These are phyloP conservation scores for Lavandula angustifolia DNA, from an alignment of 257 asterid species.

Conservation along the genomic window DNA sequence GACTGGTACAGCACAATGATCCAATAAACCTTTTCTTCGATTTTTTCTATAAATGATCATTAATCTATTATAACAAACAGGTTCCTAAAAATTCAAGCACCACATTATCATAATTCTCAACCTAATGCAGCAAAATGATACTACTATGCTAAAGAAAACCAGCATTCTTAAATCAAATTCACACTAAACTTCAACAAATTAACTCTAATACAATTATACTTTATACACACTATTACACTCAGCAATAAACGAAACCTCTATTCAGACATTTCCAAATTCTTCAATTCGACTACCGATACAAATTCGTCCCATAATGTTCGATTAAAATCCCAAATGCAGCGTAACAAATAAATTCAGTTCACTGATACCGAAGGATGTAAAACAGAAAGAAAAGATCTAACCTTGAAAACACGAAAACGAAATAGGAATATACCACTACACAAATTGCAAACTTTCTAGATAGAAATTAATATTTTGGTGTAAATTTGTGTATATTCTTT, in stretches of 20 bases:
- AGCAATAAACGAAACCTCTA: background rate
- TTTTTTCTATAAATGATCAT: no score
- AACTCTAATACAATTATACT: background rate
- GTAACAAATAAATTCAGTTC: no score
- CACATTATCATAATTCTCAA: background rate
- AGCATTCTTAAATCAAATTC: no score
- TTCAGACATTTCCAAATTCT: background rate
- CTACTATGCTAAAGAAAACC: background rate
- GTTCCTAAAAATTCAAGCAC: background rate
- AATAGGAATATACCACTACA: conserved; percentile 7
- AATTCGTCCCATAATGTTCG: background rate
- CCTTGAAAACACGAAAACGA: background rate
- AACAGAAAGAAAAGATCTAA: background rate
- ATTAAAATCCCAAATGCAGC: background rate
- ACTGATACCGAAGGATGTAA: no score
- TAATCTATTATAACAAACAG: background rate
- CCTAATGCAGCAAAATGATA: background rate
- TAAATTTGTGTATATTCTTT: no score
- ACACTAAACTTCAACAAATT: background rate
- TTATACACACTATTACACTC: background rate
- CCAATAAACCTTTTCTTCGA: no score
- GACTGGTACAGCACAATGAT: no score
- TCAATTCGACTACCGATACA: background rate
- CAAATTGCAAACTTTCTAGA: conserved; percentile 1
- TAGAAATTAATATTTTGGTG: no score